phyloP scores from a whole-genome alignment of 2,329 filamentous ascomycete species.

The Penicillium glabrum region DNA sequence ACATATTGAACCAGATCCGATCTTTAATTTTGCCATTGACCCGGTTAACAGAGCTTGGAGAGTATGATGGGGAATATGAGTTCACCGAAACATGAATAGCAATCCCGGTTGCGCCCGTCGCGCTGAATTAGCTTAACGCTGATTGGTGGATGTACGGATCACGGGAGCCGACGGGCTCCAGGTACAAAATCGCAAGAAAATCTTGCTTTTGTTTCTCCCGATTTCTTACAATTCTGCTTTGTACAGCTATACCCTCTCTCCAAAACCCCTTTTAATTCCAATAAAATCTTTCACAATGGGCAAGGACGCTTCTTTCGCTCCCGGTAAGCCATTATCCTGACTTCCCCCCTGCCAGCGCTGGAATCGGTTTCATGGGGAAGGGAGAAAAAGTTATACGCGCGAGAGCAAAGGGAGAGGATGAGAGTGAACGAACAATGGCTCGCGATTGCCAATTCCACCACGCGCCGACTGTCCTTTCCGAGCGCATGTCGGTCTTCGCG shows the following conservation, averaged over 20 bases:
- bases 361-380: neutral
- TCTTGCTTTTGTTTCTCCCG: conserved; percentile 28
- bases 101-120: conserved; percentile 36
- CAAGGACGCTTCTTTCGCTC: conserved; percentile 27
- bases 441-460: neutral
- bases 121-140: conserved; percentile 34
- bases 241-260: conserved; percentile 5
- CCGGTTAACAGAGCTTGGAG: neutral
- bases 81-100: conserved; percentile 17
- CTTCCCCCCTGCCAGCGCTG: neutral
- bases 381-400: neutral
- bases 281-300: conserved; percentile 18
- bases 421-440: neutral
- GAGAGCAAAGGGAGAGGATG: neutral
- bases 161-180: conserved; percentile 36
- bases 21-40: neutral
- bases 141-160: conserved; percentile 35
- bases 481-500: neutral
- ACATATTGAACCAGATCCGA: neutral
- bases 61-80: neutral
- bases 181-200: conserved; percentile 38
- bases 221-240: conserved; percentile 17
- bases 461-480: neutral
- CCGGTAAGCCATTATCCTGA: conserved; percentile 20
- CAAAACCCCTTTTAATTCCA: conserved; percentile 5